Base-by-base conservation (phyloP, 208 protist genomes). In the Leishmania guyanensis region DNA sequence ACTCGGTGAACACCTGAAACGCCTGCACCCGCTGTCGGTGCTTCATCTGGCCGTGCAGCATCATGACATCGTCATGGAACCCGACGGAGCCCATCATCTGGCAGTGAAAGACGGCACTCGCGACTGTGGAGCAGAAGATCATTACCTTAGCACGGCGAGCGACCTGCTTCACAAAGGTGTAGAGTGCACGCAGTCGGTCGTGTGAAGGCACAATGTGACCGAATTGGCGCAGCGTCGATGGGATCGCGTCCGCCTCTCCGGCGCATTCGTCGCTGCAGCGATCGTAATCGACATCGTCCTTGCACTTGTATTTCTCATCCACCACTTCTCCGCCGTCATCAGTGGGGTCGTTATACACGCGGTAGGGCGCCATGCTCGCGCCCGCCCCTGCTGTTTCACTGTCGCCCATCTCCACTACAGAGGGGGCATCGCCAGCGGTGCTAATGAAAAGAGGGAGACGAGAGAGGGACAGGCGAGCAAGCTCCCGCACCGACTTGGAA, bases 21-120 rank as follows among this genome's bases (percentile, higher is more conserved):
- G 94, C 90, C 71, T 93, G 88, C 43, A 98, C 90, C 79, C 98
- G 94, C 75, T 99, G 96, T 6, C 95, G 89, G 84, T 99, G 99
- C 83, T 95, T 96, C 83, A 99, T 96, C 72, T 99, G 94, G 33
- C 98, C 98, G 88, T 99, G 98, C 39, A 99, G 91, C 91, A 97
- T 98, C 85, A 98, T 97, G 39, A 99, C 86, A 43, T 97, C 90
- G 26, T 99, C 97, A 74, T 99, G 98, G 66, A 99, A 97, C 71
- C 99, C 98, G 39, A 99, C 97, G 81, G 99, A 99, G 85, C 99
- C 99, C 83, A 99, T 95, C 77, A 99, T 98, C 86, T 99, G 98
- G 75, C 93, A 98, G 90, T 99, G 98, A 86, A 98, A 99, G 82
- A 98, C 99, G 46, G 99, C 98, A 50, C 94, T 97, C 56, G 99